Percentiles rank a stretch among this genome's conserved stretches.
These are phyloP conservation scores for slime mould (Dictyostelium discoideum) DNA, from an alignment of 78 protist species.

Conservation along the genomic window DNA sequence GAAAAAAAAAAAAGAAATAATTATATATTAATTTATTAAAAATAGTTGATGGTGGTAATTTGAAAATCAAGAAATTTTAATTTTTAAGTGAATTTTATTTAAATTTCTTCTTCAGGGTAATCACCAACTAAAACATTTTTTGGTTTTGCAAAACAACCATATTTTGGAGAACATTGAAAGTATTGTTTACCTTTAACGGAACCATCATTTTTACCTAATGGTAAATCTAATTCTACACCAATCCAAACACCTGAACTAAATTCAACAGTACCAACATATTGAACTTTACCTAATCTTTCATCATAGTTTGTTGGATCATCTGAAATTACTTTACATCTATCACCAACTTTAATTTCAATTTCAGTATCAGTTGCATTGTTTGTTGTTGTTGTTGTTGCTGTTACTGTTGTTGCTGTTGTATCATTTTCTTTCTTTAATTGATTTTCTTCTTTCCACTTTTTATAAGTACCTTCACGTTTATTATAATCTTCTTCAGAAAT, in stretches of 20 bases:
- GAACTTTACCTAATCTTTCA: slow-evolving; percentile 78
- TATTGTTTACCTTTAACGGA: slow-evolving; percentile 78
- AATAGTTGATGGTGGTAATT: too few species aligned
- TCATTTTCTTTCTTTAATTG: background rate
- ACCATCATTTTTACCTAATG: slow-evolving; percentile 93
- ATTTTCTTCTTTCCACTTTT: slow-evolving; percentile 58
- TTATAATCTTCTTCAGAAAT: slow-evolving; percentile 91
- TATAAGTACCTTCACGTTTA: slow-evolving; percentile 83
- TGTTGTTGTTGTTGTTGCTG: background rate
- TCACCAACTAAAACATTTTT: slow-evolving; percentile 54
- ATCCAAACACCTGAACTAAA: slow-evolving; percentile 80
- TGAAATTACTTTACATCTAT: slow-evolving; percentile 17
- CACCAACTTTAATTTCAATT: background rate
- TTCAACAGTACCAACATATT: slow-evolving; percentile 77
- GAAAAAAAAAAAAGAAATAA: too few species aligned
- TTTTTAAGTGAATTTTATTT: background rate
- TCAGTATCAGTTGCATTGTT: background rate
- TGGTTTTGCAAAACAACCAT: slow-evolving; percentile 71
- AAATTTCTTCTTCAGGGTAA: slow-evolving; percentile 57
- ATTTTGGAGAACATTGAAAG: slow-evolving; percentile 83
- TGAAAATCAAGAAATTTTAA: too few species aligned
- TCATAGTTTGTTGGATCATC: slow-evolving; percentile 22
- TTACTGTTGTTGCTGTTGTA: background rate
- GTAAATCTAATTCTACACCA: slow-evolving; percentile 90
- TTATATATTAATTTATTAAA: too few species aligned